Conservation (phyloP, 495 filamentous ascomycete genomes). For the Lasiosphaeria miniovina region DNA sequence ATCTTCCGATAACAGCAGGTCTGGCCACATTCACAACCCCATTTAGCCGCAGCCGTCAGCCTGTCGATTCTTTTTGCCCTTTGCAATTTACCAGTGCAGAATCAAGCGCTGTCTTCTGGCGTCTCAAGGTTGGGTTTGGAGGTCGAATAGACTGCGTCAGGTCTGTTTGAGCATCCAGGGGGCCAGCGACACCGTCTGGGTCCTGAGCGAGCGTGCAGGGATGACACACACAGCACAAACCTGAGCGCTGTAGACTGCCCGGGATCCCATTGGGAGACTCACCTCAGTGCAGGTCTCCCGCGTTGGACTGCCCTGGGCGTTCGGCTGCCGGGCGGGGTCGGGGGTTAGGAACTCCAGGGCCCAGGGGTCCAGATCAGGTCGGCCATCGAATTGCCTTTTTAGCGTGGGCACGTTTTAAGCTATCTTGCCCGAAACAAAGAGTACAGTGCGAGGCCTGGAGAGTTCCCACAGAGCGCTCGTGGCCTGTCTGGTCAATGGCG, state of each 20-base stretch:
- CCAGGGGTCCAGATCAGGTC: neutral
- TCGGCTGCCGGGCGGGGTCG: too few relatives aligned
- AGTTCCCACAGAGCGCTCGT: neutral
- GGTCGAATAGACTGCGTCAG: slow-evolving; percentile 16
- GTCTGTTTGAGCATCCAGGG: slow-evolving; percentile 16
- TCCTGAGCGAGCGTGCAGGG: neutral
- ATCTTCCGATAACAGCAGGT: too few relatives aligned
- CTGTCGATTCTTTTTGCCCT: neutral
- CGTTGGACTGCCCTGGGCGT: neutral
- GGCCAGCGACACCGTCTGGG: neutral
- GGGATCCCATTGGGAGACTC: too few relatives aligned
- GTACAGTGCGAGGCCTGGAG: neutral
- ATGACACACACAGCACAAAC: neutral
- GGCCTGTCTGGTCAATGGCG: neutral
- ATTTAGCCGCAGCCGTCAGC: too few relatives aligned
- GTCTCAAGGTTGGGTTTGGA: slow-evolving; percentile 1
- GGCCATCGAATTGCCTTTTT: neutral
- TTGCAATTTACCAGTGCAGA: neutral
- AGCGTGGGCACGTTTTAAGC: neutral
- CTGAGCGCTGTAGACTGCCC: too few relatives aligned
- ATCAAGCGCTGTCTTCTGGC: neutral
- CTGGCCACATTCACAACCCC: too few relatives aligned
- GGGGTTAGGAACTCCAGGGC: too few relatives aligned
- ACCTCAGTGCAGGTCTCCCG: too few relatives aligned
- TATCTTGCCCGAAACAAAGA: neutral